Conservation (phyloP, 2,329 filamentous ascomycete species). For the Neocatenulostroma microsporum region DNA sequence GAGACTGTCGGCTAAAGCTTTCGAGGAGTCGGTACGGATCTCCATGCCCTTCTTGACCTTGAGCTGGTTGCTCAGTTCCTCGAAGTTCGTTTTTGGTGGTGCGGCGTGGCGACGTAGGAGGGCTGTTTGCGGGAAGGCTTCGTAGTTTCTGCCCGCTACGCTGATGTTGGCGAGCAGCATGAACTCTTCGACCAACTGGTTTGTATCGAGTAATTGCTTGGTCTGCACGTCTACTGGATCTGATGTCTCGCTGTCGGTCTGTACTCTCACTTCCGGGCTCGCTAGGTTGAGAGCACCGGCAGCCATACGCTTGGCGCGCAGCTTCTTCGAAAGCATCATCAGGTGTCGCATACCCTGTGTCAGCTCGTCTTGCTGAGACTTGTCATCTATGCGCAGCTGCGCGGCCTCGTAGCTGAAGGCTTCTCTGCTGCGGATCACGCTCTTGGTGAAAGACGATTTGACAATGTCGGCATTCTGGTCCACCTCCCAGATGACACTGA, state of each 20-base stretch:
- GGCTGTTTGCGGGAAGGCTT: constrained; percentile 89
- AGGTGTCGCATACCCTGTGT: constrained; percentile 83
- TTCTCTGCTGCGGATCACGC: constrained; percentile 91
- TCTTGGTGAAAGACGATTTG: constrained; percentile 81
- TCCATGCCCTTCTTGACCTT: constrained; percentile 77
- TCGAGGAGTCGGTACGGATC: constrained; percentile 75
- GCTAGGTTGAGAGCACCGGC: constrained; percentile 91
- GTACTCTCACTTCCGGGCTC: constrained; percentile 94
- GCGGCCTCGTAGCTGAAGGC: constrained; percentile 98
- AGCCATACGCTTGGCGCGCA: constrained; percentile 92
- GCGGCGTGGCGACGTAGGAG: constrained; percentile 89
- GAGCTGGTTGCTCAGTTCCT: constrained; percentile 85
- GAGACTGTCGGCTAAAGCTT: constrained; percentile 86
- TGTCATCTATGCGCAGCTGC: constrained; percentile 86
- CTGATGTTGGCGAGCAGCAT: constrained; percentile 98
- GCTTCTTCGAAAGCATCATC: constrained; percentile 80
- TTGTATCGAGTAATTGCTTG: constrained; percentile 88
- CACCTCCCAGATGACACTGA: constrained; percentile 64
- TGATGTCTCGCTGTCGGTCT: constrained; percentile 90
- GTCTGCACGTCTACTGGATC: constrained; percentile 95
- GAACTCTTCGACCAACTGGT: constrained; percentile 97
- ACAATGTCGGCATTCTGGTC: constrained; percentile 78
- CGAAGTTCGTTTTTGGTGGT: constrained; percentile 92
- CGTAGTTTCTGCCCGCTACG: constrained; percentile 82
- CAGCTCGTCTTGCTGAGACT: constrained; percentile 76